Conservation (phyloP, 1,284 basidiomycete species). For the Apiotrichum sp. region DNA sequence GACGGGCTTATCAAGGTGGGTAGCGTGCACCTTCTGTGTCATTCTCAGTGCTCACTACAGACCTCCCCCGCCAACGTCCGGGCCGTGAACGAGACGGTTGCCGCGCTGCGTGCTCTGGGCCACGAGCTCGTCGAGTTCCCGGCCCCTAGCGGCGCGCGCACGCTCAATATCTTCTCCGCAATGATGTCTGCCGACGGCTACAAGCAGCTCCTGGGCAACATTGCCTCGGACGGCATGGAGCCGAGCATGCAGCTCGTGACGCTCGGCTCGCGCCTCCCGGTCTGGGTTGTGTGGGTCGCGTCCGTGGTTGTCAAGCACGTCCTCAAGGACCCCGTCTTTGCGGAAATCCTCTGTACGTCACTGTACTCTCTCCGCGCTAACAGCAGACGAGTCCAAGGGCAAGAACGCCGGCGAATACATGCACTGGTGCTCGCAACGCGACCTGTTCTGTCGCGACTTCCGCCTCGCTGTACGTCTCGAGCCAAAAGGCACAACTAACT, state of each 20-base stretch:
- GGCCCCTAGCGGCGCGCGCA: conserved; percentile 44
- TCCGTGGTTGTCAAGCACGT: conserved; percentile 53
- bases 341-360: conserved; percentile 49
- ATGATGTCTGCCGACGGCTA: conserved; percentile 72
- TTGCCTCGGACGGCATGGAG: conserved; percentile 64
- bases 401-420: conserved; percentile 60
- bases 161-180: conserved; percentile 57
- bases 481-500: not conserved
- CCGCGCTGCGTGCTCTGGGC: conserved; percentile 60
- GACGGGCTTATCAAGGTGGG: conserved; percentile 54
- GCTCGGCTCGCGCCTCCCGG: conserved; percentile 58
- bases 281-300: conserved; percentile 53
- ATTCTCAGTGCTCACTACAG: conserved; percentile 40
- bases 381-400: conserved; percentile 42
- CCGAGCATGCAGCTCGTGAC: conserved; percentile 45
- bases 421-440: conserved; percentile 54
- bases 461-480: conserved; percentile 53
- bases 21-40: not conserved
- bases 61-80: conserved; percentile 72
- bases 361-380: not conserved
- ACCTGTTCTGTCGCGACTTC: conserved; percentile 55
- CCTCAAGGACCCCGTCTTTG: conserved; percentile 57
- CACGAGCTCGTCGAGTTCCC: conserved; percentile 69
- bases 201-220: conserved; percentile 58
- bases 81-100: conserved; percentile 69